Evolutionary conservation across 2,329 filamentous ascomycete genomes (phyloP).

Genomic region (Hypoxylon sp.): DNA sequence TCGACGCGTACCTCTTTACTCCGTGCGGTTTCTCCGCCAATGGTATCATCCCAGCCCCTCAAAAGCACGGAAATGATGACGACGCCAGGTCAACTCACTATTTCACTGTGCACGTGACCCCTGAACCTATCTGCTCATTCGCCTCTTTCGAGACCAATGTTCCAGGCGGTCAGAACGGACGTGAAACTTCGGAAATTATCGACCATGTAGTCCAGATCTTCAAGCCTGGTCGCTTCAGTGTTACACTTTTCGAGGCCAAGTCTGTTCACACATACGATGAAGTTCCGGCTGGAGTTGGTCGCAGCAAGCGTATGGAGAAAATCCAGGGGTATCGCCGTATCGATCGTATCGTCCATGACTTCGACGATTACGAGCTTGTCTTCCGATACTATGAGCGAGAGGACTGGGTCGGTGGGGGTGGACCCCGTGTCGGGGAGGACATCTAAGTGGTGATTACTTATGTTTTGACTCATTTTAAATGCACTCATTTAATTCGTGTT

Average conservation of each 20-base stretch:
- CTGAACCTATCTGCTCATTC: constrained; percentile 96
- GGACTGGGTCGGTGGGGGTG: constrained; percentile 75
- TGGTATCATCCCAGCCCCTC: constrained; percentile 87
- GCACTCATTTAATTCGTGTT: constrained; percentile 11
- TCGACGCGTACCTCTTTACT: constrained; percentile 96
- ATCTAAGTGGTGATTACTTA: constrained; percentile 46
- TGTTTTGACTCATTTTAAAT: not conserved
- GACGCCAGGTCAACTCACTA: constrained; percentile 79
- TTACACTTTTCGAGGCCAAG: constrained; percentile 96
- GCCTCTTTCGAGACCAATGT: constrained; percentile 99
- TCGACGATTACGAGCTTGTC: constrained; percentile 96
- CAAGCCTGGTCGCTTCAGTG: constrained; percentile 96
- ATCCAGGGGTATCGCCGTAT: constrained; percentile 90
- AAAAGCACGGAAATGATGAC: constrained; percentile 63
- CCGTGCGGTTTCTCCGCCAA: constrained; percentile 98
- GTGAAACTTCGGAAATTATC: constrained; percentile 90
- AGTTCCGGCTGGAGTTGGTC: constrained; percentile 54
- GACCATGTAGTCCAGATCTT: constrained; percentile 96
- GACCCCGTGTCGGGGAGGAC: constrained; percentile 69
- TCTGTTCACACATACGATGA: constrained; percentile 61
- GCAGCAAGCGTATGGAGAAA: constrained; percentile 75
- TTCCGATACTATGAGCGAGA: constrained; percentile 97
- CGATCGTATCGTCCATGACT: constrained; percentile 95
- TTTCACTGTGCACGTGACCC: constrained; percentile 98
- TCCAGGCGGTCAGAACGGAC: constrained; percentile 87